Evolutionary conservation across 2,329 filamentous ascomycete genomes (phyloP).

Genomic region (Cucurbitaria berberidis): DNA sequence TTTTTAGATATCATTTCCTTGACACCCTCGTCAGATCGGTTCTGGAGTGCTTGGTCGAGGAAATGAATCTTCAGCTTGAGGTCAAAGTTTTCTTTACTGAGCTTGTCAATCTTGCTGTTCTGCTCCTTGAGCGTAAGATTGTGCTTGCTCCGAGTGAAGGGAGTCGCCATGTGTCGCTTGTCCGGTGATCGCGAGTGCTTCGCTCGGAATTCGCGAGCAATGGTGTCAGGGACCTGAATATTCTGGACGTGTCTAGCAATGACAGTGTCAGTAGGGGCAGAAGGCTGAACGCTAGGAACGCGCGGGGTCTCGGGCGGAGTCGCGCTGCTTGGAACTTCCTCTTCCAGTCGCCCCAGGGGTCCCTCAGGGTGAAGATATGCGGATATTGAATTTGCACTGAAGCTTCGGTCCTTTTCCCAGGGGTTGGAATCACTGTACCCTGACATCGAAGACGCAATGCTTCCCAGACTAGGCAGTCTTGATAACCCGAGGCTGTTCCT

Average conservation of each 20-base stretch:
- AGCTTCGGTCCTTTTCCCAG: slow-evolving; percentile 51
- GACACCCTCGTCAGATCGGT: slow-evolving; percentile 92
- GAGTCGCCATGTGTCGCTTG: slow-evolving; percentile 55
- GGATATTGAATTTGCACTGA: slow-evolving; percentile 46
- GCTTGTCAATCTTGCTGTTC: slow-evolving; percentile 92
- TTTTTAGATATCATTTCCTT: slow-evolving; percentile 99
- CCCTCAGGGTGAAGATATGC: slow-evolving; percentile 49
- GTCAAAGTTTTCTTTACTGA: slow-evolving; percentile 97
- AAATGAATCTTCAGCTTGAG: slow-evolving; percentile 75
- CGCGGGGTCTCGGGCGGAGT: slow-evolving; percentile 72
- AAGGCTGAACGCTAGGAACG: slow-evolving; percentile 57
- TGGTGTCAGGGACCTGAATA: slow-evolving; percentile 86
- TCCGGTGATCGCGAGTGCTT: slow-evolving; percentile 71
- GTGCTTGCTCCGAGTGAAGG: slow-evolving; percentile 48
- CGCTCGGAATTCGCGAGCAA: slow-evolving; percentile 84
- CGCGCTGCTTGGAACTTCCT: slow-evolving; percentile 59
- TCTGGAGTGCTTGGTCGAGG: slow-evolving; percentile 88
- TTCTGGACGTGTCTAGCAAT: slow-evolving; percentile 88
- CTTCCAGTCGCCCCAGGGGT: slow-evolving; percentile 63
- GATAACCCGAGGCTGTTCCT: slow-evolving; percentile 65
- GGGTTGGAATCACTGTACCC: slow-evolving; percentile 56
- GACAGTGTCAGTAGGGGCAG: slow-evolving; percentile 82
- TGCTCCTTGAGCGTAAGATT: slow-evolving; percentile 91
- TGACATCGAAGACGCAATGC: slow-evolving; percentile 78
- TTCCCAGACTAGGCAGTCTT: slow-evolving; percentile 84